Base-by-base conservation (phyloP, 345 rosid species). In the Xanthoceras sorbifolium region DNA sequence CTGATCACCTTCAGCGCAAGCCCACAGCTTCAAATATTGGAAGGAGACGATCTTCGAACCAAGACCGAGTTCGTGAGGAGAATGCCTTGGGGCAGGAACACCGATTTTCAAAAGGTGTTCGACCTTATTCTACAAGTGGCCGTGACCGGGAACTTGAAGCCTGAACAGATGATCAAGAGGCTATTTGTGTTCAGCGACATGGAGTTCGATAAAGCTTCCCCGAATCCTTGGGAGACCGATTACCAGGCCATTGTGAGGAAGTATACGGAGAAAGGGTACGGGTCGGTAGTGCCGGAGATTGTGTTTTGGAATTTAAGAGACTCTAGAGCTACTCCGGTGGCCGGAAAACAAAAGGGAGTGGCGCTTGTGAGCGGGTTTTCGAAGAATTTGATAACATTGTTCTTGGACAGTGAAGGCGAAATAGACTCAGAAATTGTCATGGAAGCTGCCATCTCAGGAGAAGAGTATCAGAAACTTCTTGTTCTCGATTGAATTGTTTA, bases 251-350 rank as follows among this genome's bases (percentile, higher is more conserved):
- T 89, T 7, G 71, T 0, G 69, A 89, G 73, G 71, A 93, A 90
- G 72, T 88, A 36, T 9, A 42, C 25, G 10, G 74, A 84, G 75
- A 82, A 79, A 31, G 93, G 94, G 15, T 90, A 87, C 36, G 85
- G 89, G 0, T 75, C 74, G 0, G 89, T 7, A 3, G 82, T 89
- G 11, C 94, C 92, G 22, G 82, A 90, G 71, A 85, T 82, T 0
- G 90, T 90, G 83, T 91, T 90, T 46, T 91, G 94, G 97, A 90
- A 90, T 72, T 57, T 89, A 82, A 86, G 93, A 73, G 64, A 84
- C 12, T 90, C 91, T 0, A 79, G 15, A 14, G 77, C 90, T 0
- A 89, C 89, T 0, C 90, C 91, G 0, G 94, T 87, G 75, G 9
- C 25, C 0, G 88, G 61, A 14, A 63, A 14, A 0, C 77, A 88